Percentiles rank a stretch among this genome's conserved stretches.
Conservation (phyloP, 2,329 filamentous ascomycete species). For the Paracoccidioides brasiliensis region DNA sequence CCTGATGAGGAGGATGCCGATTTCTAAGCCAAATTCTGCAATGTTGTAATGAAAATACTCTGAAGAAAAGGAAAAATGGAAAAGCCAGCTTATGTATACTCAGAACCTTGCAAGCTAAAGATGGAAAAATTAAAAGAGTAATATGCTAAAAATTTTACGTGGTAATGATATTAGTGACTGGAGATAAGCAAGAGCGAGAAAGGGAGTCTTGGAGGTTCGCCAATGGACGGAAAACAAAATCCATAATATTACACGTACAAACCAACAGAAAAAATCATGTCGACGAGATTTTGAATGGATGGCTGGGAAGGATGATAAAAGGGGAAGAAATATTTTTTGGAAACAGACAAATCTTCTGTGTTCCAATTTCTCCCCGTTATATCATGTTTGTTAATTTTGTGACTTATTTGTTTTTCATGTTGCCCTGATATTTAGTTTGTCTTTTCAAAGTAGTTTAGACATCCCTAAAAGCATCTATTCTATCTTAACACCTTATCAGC, state of each 20-base stretch:
- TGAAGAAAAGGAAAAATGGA: background rate
- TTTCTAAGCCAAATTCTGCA: conserved; percentile 24
- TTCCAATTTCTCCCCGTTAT: background rate
- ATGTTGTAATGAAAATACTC: conserved; percentile 1
- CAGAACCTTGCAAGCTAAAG: background rate
- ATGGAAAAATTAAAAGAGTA: background rate
- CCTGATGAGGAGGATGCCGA: conserved; percentile 83
- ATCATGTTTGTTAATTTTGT: background rate
- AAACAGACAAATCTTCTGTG: background rate
- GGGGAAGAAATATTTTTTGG: background rate
- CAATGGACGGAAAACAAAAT: too few species aligned
- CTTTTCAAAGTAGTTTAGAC: background rate
- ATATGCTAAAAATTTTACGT: background rate
- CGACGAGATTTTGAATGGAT: background rate
- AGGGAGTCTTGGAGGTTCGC: background rate
- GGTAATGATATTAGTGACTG: background rate
- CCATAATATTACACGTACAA: background rate
- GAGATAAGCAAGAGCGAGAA: background rate
- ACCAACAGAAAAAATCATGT: background rate
- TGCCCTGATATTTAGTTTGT: background rate
- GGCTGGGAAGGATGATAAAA: background rate
- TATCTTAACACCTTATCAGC: background rate
- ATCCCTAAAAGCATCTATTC: background rate
- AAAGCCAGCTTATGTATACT: background rate
- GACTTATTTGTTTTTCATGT: background rate